These are phyloP conservation scores for Fusarium sp. DNA, from an alignment of 2,329 filamentous ascomycete species.

Conservation along the genomic window DNA sequence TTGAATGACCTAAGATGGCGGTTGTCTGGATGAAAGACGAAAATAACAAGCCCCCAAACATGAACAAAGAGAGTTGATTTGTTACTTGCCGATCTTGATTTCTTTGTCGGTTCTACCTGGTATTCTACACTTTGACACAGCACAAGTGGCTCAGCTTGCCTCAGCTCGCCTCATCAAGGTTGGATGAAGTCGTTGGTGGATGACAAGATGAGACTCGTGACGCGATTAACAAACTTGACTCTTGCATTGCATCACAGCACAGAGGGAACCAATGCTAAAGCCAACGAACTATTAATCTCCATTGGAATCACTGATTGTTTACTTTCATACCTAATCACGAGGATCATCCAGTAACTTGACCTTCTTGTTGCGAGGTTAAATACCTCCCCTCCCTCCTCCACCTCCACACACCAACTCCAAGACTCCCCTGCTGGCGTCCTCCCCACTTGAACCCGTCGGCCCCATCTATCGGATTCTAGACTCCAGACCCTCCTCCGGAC, in stretches of 20 bases:
- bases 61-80: background rate
- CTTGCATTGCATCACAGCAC: conserved; percentile 16
- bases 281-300: background rate
- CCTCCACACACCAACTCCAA: conserved; percentile 1
- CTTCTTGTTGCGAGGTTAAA: background rate
- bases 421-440: conserved; percentile 22
- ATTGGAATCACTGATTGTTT: background rate
- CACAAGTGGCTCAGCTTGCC: background rate
- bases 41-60: background rate
- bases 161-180: background rate
- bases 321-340: too few species aligned
- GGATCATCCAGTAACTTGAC: too few species aligned
- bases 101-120: background rate
- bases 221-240: conserved; percentile 1
- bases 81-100: background rate
- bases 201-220: background rate
- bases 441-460: conserved; percentile 25
- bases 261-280: background rate
- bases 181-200: background rate
- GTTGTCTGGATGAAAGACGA: background rate
- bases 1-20: background rate
- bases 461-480: conserved; percentile 31
- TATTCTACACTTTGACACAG: too few species aligned
- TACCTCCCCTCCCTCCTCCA: background rate
- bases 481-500: conserved; percentile 36